These are phyloP conservation scores for Pichia norvegensis DNA, from an alignment of 1,139 yeast species.

Conservation along the genomic window DNA sequence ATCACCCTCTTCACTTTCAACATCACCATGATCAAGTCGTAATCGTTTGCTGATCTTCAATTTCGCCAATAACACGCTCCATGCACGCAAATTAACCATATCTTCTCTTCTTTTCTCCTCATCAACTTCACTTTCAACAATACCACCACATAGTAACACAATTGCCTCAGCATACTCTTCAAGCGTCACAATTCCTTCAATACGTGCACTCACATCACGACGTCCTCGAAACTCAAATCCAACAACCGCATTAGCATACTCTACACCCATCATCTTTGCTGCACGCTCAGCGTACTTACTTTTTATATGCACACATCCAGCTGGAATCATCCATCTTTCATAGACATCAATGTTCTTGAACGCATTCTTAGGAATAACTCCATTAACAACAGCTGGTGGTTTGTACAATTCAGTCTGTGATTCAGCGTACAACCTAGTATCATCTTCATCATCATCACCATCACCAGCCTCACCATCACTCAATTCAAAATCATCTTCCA, in stretches of 20 bases:
- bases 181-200: constrained; percentile 74
- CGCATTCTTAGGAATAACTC: constrained; percentile 63
- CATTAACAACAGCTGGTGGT: constrained; percentile 61
- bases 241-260: constrained; percentile 80
- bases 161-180: constrained; percentile 61
- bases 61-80: constrained; percentile 69
- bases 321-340: constrained; percentile 72
- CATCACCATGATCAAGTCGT: constrained; percentile 56
- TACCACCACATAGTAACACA: constrained; percentile 43
- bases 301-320: constrained; percentile 60
- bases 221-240: constrained; percentile 63
- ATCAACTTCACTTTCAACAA: constrained; percentile 48
- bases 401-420: constrained; percentile 65
- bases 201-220: constrained; percentile 53
- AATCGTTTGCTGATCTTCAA: constrained; percentile 65
- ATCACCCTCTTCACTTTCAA: constrained; percentile 25
- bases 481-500: constrained; percentile 25
- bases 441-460: constrained; percentile 40
- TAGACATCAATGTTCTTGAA: constrained; percentile 81
- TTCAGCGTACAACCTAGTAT: constrained; percentile 57
- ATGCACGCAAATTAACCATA: constrained; percentile 50
- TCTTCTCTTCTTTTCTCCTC: constrained; percentile 39
- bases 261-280: constrained; percentile 60
- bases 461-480: constrained; percentile 34
- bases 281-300: constrained; percentile 56